phyloP scores from a whole-genome alignment of 169 alveolate species.

The Blepharisma undulans region DNA sequence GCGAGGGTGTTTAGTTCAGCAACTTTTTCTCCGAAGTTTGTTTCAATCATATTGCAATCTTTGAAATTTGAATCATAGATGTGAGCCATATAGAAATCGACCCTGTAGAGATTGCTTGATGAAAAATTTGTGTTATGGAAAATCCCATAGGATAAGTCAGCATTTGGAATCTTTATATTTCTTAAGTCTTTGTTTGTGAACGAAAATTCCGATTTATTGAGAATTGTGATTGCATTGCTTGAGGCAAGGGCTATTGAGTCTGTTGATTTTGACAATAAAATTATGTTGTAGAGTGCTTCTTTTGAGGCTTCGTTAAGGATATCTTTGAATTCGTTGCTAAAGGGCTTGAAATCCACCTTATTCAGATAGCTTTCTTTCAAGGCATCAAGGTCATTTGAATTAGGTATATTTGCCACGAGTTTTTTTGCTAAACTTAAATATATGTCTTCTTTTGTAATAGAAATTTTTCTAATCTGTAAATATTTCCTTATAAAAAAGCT shows the following conservation, averaged over 20 bases:
- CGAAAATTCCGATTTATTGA: neutral
- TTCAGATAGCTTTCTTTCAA: neutral
- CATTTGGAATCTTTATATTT: neutral
- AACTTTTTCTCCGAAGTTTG: neutral
- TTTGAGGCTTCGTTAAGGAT: neutral
- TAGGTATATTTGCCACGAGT: neutral
- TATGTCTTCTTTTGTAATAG: neutral
- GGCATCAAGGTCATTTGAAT: neutral
- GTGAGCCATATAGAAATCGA: neutral
- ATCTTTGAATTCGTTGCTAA: neutral
- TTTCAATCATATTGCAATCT: neutral
- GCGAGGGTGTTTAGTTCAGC: neutral
- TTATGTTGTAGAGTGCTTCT: neutral
- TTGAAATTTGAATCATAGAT: neutral
- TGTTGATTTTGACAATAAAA: neutral
- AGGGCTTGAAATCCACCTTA: neutral
- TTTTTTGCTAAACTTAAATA: neutral
- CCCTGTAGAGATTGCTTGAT: neutral
- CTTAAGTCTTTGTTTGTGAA: neutral
- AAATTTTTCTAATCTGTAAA: no score
- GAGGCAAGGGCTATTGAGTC: neutral
- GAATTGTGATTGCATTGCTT: neutral
- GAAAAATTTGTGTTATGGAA: neutral
- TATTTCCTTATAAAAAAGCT: neutral
- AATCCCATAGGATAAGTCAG: neutral